phyloP scores from a whole-genome alignment of 164 flowering plant species.

The Malania oleifera region DNA sequence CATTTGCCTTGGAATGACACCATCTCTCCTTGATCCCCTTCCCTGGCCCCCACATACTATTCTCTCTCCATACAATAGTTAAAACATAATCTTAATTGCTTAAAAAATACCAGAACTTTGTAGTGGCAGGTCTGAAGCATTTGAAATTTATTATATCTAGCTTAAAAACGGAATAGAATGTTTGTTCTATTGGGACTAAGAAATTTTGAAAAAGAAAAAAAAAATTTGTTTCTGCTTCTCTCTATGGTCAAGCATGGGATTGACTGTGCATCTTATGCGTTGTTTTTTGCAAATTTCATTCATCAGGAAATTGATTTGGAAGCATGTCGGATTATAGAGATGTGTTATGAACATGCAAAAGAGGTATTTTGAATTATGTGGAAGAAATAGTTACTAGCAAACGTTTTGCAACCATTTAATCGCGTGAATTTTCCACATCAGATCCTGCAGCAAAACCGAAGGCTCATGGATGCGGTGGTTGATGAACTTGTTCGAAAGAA shows the following conservation, averaged over 20 bases:
- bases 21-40: too few species aligned
- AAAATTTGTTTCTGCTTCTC: too few species aligned
- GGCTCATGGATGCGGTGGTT: slow-evolving; percentile 70
- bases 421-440: slow-evolving; percentile 18
- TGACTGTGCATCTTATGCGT: not conserved
- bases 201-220: not conserved
- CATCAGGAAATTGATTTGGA: slow-evolving; percentile 81
- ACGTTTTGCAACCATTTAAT: not conserved
- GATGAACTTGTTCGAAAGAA: slow-evolving; percentile 70
- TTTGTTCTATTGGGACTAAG: not conserved
- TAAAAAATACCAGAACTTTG: too few species aligned
- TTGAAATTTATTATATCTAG: too few species aligned
- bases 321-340: slow-evolving; percentile 55
- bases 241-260: not conserved
- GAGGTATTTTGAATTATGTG: slow-evolving; percentile 39
- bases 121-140: too few species aligned
- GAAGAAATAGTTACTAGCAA: not conserved
- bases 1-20: too few species aligned
- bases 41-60: too few species aligned
- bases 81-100: too few species aligned
- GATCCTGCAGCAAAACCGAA: slow-evolving; percentile 61
- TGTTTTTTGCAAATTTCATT: not conserved
- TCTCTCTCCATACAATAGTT: too few species aligned
- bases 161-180: too few species aligned
- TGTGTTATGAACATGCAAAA: slow-evolving; percentile 76